phyloP scores from a whole-genome alignment of 2,329 filamentous ascomycete species.

The Fusarium xyrophilum region DNA sequence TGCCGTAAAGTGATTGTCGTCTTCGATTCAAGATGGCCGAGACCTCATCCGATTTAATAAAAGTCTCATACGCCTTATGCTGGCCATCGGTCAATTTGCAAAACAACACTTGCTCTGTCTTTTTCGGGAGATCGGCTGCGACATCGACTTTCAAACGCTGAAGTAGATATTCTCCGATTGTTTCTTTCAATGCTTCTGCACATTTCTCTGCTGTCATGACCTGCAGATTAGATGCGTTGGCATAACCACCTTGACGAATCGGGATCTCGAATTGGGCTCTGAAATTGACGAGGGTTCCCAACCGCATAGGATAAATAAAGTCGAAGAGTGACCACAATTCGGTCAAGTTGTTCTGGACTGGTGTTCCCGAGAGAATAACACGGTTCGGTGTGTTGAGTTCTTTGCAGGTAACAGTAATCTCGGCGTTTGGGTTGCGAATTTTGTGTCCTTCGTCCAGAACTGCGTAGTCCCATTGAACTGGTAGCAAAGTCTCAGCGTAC shows the following conservation, averaged over 20 bases:
- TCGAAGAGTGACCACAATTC: slow-evolving; percentile 98
- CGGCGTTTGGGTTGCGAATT: slow-evolving; percentile 94
- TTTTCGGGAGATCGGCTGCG: slow-evolving; percentile 89
- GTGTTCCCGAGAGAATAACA: slow-evolving; percentile 92
- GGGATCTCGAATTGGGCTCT: slow-evolving; percentile 91
- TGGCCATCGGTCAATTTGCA: slow-evolving; percentile 86
- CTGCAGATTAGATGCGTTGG: slow-evolving; percentile 91
- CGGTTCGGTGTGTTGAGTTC: slow-evolving; percentile 89
- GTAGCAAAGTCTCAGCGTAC: slow-evolving; percentile 82
- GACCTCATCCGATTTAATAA: slow-evolving; percentile 84
- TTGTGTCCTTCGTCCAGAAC: slow-evolving; percentile 98
- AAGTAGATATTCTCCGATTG: slow-evolving; percentile 90
- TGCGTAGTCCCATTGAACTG: slow-evolving; percentile 89
- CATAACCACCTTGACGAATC: slow-evolving; percentile 91
- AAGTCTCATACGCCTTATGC: slow-evolving; percentile 79
- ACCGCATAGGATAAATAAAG: slow-evolving; percentile 94
- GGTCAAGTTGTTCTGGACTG: slow-evolving; percentile 95
- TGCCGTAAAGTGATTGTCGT: slow-evolving; percentile 83
- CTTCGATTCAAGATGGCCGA: slow-evolving; percentile 77
- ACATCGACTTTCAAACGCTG: slow-evolving; percentile 95
- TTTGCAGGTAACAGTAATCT: slow-evolving; percentile 94
- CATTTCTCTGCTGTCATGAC: slow-evolving; percentile 95
- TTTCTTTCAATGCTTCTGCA: slow-evolving; percentile 90
- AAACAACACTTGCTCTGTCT: slow-evolving; percentile 95
- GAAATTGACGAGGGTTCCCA: slow-evolving; percentile 91